These are phyloP conservation scores for Aspergillus campestris DNA, from an alignment of 495 filamentous ascomycete genomes.

Conservation along the genomic window DNA sequence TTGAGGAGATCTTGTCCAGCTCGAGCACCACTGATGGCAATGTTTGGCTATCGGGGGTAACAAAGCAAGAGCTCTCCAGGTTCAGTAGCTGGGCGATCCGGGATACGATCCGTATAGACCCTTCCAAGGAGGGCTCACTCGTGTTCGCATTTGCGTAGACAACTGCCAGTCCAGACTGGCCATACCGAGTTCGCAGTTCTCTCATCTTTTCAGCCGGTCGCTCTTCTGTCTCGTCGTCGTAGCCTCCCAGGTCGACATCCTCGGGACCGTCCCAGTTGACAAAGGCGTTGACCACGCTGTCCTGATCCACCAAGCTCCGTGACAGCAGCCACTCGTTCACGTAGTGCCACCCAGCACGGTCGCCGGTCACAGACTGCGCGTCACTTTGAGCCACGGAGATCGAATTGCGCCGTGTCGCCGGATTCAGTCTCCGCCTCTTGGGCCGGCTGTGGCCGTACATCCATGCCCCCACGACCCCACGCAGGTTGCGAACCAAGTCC, in stretches of 20 bases:
- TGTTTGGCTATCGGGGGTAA: constrained; percentile 15
- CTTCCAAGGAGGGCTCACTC: constrained; percentile 49
- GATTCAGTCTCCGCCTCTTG: constrained; percentile 46
- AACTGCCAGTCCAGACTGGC: constrained; percentile 61
- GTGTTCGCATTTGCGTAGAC: constrained; percentile 60
- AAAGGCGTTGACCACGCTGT: constrained; percentile 50
- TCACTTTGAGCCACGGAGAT: constrained; percentile 20
- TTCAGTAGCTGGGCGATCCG: constrained; percentile 53
- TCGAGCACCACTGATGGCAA: constrained; percentile 29
- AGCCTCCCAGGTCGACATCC: constrained; percentile 73
- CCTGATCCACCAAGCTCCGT: constrained; percentile 42
- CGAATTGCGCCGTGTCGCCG: constrained; percentile 21
- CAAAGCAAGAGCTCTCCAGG: constrained; percentile 43
- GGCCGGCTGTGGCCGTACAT: constrained; percentile 60
- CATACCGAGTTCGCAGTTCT: constrained; percentile 54
- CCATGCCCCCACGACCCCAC: constrained; percentile 74
- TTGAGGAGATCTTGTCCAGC: constrained; percentile 29
- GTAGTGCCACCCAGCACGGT: constrained; percentile 57
- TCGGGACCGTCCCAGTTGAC: constrained; percentile 72
- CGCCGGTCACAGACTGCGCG: constrained; percentile 11
- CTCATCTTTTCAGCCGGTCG: constrained; percentile 44
- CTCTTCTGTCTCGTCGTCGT: constrained; percentile 38
- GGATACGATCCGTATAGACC: constrained; percentile 52
- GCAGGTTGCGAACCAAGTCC: constrained; percentile 60
- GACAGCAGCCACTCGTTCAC: constrained; percentile 76